phyloP scores from a whole-genome alignment of 805 yeast species.

The Candida peoriensis region DNA sequence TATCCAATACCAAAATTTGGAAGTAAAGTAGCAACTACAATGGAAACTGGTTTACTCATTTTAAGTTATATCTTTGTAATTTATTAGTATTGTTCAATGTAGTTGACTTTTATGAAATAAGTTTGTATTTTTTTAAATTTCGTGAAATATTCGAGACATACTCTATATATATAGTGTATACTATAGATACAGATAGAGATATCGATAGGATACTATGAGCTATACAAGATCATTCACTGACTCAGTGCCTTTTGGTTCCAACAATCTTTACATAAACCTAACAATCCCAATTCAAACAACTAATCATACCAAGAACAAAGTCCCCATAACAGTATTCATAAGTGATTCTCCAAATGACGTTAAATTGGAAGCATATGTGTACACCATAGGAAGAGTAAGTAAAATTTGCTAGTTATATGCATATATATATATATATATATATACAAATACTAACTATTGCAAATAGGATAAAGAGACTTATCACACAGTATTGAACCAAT shows the following conservation, averaged over 20 bases:
- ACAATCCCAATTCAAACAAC: constrained; percentile 12
- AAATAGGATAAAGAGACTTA: constrained; percentile 24
- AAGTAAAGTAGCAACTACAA: constrained; percentile 81
- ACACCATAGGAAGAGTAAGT: constrained; percentile 34
- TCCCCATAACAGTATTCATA: constrained; percentile 34
- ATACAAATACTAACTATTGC: constrained; percentile 1
- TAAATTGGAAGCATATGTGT: constrained; percentile 38
- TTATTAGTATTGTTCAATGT: constrained; percentile 1
- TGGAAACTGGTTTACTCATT: constrained; percentile 38
- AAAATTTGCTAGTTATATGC: neutral
- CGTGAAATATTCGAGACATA: too few relatives aligned
- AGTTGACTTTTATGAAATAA: neutral
- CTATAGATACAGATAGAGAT: neutral
- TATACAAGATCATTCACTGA: constrained; percentile 7
- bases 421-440: constrained; percentile 6
- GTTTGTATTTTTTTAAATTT: too few relatives aligned
- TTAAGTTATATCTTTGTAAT: too few relatives aligned
- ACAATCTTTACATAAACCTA: constrained; percentile 10
- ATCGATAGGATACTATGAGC: neutral
- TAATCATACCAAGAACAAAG: constrained; percentile 8
- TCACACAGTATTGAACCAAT: constrained; percentile 38
- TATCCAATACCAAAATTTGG: constrained; percentile 84
- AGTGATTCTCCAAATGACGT: constrained; percentile 28
- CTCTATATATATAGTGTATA: neutral
- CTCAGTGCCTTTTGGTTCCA: constrained; percentile 10